Base-by-base conservation (phyloP, 768 basidiomycete genomes). In the Boletus vermiculosoides region DNA sequence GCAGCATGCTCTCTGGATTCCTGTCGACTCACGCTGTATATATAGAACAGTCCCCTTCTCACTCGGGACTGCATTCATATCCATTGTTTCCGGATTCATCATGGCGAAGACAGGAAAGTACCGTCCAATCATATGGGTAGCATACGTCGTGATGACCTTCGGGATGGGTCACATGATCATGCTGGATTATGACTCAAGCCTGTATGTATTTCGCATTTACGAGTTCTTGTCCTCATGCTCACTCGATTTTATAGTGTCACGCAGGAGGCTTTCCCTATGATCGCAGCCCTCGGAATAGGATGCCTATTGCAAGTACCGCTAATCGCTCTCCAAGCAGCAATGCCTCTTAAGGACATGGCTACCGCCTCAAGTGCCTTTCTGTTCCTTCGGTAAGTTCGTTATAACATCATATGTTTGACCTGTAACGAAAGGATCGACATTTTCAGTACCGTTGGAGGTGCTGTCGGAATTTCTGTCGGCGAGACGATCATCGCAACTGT, bases 311-410 rank as follows among this genome's bases (percentile, higher is more conserved):
- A 85, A 74, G 66, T 75, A 4, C 90, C 89, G 0, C 71, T 91
- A 10, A 83, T 92, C 50, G 88, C 79, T 13, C 72, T 94, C 13
- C 92, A 94, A 72, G 89, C 90, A 1, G 86, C 91, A 0, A 94
- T 94, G 91, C 92, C 92, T 0, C 64, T 90, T 15, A 86, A 84
- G 63, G 90, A 93, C 61, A 91, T 93, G 90, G 90, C 90, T 3
- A 91, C 91, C 2, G 85, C 83, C 53, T 91, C 91, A 0, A 76
- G 81, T 1, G 83, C 84, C 0, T 88, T 87, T 64, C 81, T 82
- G 23, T 86, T 94, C 66, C 74, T 93, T 60, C 80, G 88, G 83
- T 85, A 66, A 31, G 72, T 55, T n/a, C 5, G 28, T 36, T n/a
- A 16, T 36, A 9, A 18, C 16, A 22, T 45, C 5, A 5, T 15